A percentile compares a stretch with the other conserved stretches of the same genome.
These are phyloP conservation scores for Coemansia sp. DNA, from an alignment of 192 early-diverging fungal genomes.

Conservation along the genomic window DNA sequence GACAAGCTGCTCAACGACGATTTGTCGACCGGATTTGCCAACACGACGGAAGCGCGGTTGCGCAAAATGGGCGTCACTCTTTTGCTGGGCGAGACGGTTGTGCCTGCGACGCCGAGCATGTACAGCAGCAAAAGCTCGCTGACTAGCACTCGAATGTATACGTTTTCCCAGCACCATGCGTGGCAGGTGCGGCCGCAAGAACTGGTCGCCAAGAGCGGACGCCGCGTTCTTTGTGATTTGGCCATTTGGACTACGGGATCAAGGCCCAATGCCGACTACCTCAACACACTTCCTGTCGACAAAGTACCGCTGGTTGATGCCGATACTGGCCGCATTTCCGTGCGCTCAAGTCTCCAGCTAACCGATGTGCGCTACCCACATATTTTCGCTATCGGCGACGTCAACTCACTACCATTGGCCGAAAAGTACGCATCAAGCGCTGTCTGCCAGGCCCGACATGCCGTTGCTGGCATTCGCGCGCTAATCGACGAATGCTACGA, in stretches of 20 bases:
- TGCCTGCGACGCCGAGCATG: not conserved
- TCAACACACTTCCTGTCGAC: conserved; percentile 39
- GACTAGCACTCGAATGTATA: conserved; percentile 2
- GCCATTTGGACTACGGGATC: conserved; percentile 55
- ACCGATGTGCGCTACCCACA: conserved; percentile 40
- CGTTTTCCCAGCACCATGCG: not conserved
- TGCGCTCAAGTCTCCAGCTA: conserved; percentile 55
- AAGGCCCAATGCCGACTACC: conserved; percentile 51
- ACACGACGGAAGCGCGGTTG: conserved; percentile 19
- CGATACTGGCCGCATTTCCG: conserved; percentile 43
- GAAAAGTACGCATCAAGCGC: conserved; percentile 49
- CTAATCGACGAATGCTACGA: conserved; percentile 49
- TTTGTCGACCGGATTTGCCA: conserved; percentile 24
- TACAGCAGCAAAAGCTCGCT: conserved; percentile 13
- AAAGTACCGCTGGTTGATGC: conserved; percentile 38
- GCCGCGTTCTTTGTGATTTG: conserved; percentile 57
- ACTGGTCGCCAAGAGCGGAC: conserved; percentile 31
- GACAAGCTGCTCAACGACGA: conserved; percentile 34
- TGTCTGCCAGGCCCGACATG: conserved; percentile 36
- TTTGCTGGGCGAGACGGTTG: conserved; percentile 19
- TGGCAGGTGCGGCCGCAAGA: conserved; percentile 26
- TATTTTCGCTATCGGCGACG: conserved; percentile 61
- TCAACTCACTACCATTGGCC: conserved; percentile 40
- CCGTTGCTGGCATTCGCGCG: conserved; percentile 20
- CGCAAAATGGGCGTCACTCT: conserved; percentile 32